Evolutionary conservation across 2,329 filamentous ascomycete genomes (phyloP).

Genomic region (Ophiostoma himal-ulmi): DNA sequence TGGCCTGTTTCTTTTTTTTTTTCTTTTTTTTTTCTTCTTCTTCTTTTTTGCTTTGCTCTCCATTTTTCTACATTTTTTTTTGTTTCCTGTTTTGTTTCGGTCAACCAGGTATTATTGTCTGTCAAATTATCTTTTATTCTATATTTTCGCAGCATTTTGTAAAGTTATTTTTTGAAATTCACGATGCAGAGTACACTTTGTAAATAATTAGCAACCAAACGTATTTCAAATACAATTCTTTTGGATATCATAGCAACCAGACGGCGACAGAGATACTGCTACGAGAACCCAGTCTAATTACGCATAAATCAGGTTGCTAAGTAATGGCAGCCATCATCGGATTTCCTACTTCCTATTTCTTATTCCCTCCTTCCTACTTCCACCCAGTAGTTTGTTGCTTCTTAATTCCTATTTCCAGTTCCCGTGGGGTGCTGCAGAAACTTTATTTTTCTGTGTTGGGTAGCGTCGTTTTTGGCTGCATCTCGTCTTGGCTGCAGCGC

Average conservation of each 20-base stretch:
- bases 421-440: conserved; percentile 14
- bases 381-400: background rate
- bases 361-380: background rate
- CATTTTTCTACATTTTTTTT: background rate
- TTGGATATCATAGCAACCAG: too few species aligned
- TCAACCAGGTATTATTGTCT: too few species aligned
- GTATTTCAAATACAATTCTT: too few species aligned
- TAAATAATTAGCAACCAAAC: too few species aligned
- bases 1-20: background rate
- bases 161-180: too few species aligned
- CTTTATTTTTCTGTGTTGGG: conserved; percentile 4
- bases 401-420: background rate
- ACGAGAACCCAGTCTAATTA: background rate
- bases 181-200: too few species aligned
- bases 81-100: background rate
- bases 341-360: background rate
- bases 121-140: too few species aligned
- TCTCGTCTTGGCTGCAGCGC: background rate
- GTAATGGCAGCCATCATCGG: background rate
- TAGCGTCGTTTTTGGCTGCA: conserved; percentile 12
- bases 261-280: background rate
- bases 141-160: too few species aligned
- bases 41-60: background rate
- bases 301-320: background rate
- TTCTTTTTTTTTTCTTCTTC: background rate